Base-by-base conservation (phyloP, 495 filamentous ascomycete species). In the Venustampulla echinocandica region DNA sequence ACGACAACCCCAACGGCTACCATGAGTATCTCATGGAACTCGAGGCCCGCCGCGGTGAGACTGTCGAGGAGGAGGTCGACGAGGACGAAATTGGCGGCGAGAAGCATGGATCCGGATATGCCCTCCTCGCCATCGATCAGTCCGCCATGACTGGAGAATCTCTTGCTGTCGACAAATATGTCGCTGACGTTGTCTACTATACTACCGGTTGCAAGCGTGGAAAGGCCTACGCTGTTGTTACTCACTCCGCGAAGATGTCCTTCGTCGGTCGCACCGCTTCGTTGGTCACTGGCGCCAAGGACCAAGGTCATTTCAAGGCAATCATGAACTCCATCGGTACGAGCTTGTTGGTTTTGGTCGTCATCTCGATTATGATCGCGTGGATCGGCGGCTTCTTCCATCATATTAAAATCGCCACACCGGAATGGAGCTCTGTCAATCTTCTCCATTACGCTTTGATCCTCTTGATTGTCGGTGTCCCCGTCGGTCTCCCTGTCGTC, bases 301-400 rank as follows among this genome's bases (percentile, higher is more conserved):
- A 84, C 62, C 66, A 73, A 45, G 81, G 81, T 72, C 81, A 85
- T 68, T 85, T 85, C 77, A 85, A 85, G 69, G 81, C 81, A 54
- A 83, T 85, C 72, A 85, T 85, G 81, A 80, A 85, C 75, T 79
- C 76, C 61, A 85, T 85, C 50, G 81, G 81, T 67, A 75, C 69
- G 17, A 64, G 75, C 44, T 69, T 84, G 27, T 68, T 84, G 49
- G 80, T 85, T 59, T 67, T 85, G 43, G 81, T 85, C 66, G 78
- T 84, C 60, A 76, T 77, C 68, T 85, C 69, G 70, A 84, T 84
- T 66, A 66, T 85, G 53, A 63, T 73, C 53, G 74, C 81, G 57
- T 85, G 81, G 81, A 81, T 84, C 53, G 81, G 81, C 65, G 81
- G 78, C 60, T 85, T 85, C 74, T 85, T 75, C 78, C 80, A 77